A percentile compares a stretch with the other conserved stretches of the same genome.
phyloP scores from a whole-genome alignment of 2,329 filamentous ascomycete genomes.

The Knufia fluminis region DNA sequence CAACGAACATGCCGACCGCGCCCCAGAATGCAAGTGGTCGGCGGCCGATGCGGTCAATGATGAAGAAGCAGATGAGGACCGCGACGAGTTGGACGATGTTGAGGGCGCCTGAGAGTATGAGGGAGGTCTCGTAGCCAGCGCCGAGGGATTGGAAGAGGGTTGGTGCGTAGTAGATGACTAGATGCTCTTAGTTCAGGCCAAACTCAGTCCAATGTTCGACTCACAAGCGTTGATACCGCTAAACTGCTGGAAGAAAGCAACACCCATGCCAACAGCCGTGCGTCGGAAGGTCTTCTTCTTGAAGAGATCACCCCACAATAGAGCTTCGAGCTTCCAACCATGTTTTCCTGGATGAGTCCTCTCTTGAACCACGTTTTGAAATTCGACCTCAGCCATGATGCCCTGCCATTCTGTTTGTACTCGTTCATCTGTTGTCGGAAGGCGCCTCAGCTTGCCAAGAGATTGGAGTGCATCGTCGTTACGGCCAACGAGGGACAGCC shows the following conservation, averaged over 20 bases:
- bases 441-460: conserved; percentile 32
- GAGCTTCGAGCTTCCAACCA: conserved; percentile 29
- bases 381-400: conserved; percentile 41
- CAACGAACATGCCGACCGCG: conserved; percentile 37
- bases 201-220: conserved; percentile 33
- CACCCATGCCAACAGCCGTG: conserved; percentile 31
- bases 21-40: conserved; percentile 40
- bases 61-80: conserved; percentile 40
- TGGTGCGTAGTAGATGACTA: conserved; percentile 46
- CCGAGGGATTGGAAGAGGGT: conserved; percentile 33
- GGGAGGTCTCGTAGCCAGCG: conserved; percentile 31
- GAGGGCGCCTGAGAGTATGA: conserved; percentile 46
- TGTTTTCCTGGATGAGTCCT: conserved; percentile 30
- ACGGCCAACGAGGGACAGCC: conserved; percentile 34
- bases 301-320: conserved; percentile 41
- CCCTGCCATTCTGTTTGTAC: conserved; percentile 42
- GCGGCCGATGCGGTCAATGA: conserved; percentile 40
- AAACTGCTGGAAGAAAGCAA: conserved; percentile 40
- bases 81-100: conserved; percentile 44
- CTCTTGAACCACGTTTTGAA: conserved; percentile 35
- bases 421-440: conserved; percentile 35
- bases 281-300: conserved; percentile 36
- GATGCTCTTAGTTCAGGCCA: conserved; percentile 23
- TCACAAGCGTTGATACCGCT: conserved; percentile 37
- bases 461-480: conserved; percentile 32